phyloP scores from a whole-genome alignment of 208 protist genomes.

The Vickermania spadyakhi region DNA sequence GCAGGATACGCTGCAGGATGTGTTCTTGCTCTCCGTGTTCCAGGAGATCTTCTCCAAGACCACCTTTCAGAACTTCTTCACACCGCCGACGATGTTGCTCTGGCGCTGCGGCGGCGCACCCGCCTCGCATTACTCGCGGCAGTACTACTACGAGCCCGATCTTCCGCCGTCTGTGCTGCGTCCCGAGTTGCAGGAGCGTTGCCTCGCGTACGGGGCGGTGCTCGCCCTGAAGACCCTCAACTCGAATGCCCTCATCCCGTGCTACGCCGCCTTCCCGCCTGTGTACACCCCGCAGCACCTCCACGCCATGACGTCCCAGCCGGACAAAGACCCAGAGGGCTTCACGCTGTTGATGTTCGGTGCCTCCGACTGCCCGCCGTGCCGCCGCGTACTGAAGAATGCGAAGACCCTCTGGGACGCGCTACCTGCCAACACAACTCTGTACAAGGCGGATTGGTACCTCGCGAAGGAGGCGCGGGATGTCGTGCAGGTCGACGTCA shows the following conservation, averaged over 20 bases:
- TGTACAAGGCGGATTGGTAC: constrained; percentile 78
- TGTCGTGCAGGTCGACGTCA: constrained; percentile 61
- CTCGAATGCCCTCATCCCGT: constrained; percentile 52
- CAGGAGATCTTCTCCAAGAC: neutral
- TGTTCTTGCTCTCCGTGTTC: neutral
- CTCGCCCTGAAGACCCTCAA: constrained; percentile 64
- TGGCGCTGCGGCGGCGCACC: constrained; percentile 12
- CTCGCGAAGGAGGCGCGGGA: constrained; percentile 60
- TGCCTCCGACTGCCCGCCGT: constrained; percentile 82
- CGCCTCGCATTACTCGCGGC: constrained; percentile 1
- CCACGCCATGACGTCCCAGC: neutral
- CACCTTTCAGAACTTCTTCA: constrained; percentile 2
- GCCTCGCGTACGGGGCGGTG: constrained; percentile 18
- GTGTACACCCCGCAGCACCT: constrained; percentile 47
- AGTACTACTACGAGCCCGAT: neutral
- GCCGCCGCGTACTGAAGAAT: constrained; percentile 57
- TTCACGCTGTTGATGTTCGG: constrained; percentile 62
- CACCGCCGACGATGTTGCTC: constrained; percentile 10
- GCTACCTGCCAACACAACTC: constrained; percentile 22
- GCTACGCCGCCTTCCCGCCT: constrained; percentile 36
- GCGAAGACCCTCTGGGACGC: constrained; percentile 40
- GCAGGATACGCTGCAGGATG: neutral
- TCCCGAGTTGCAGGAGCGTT: neutral
- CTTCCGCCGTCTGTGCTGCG: neutral
- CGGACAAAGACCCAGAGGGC: constrained; percentile 4